Percentiles rank a stretch among this genome's conserved stretches.
Evolutionary conservation across 1,139 yeast genomes (phyloP).

Genomic region (Chernovozyma sophiae-reginae): DNA sequence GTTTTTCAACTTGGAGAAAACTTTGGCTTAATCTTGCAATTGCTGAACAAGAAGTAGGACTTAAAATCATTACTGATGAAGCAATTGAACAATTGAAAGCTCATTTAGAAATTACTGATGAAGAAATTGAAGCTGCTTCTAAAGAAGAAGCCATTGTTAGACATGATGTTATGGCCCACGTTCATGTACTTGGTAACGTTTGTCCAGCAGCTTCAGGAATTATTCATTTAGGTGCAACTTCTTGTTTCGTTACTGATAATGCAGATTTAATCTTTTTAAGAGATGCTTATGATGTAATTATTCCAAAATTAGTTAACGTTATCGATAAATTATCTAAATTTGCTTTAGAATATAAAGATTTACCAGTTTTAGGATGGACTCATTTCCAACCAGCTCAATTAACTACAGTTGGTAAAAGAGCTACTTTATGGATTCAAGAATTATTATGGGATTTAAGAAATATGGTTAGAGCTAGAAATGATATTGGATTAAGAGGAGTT

Average conservation of each 20-base stretch:
- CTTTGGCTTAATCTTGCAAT: slow-evolving; percentile 94
- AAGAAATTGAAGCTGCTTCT: slow-evolving; percentile 84
- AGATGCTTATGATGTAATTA: slow-evolving; percentile 88
- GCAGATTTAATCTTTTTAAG: slow-evolving; percentile 96
- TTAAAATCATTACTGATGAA: slow-evolving; percentile 78
- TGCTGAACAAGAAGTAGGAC: slow-evolving; percentile 91
- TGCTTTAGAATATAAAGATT: slow-evolving; percentile 87
- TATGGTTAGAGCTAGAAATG: slow-evolving; percentile 93
- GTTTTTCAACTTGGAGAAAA: slow-evolving; percentile 98
- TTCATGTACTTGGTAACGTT: slow-evolving; percentile 86
- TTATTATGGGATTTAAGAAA: slow-evolving; percentile 96
- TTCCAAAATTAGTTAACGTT: slow-evolving; percentile 93
- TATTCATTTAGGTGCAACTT: slow-evolving; percentile 97
- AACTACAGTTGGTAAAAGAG: slow-evolving; percentile 98
- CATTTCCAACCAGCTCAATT: slow-evolving; percentile 99
- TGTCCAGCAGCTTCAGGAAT: slow-evolving; percentile 98
- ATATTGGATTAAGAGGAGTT: slow-evolving; percentile 94
- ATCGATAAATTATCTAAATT: slow-evolving; percentile 85
- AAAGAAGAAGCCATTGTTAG: slow-evolving; percentile 96
- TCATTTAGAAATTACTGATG: slow-evolving; percentile 82
- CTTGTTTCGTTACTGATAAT: slow-evolving; percentile 95
- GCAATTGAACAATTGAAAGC: slow-evolving; percentile 83
- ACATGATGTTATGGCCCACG: slow-evolving; percentile 99
- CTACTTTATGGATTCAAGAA: slow-evolving; percentile 97
- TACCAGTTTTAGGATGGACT: slow-evolving; percentile 98